Percentiles rank a stretch among this genome's conserved stretches.
Evolutionary conservation across 2,329 filamentous ascomycete species (phyloP).

Genomic region (Pezicula carpinea): DNA sequence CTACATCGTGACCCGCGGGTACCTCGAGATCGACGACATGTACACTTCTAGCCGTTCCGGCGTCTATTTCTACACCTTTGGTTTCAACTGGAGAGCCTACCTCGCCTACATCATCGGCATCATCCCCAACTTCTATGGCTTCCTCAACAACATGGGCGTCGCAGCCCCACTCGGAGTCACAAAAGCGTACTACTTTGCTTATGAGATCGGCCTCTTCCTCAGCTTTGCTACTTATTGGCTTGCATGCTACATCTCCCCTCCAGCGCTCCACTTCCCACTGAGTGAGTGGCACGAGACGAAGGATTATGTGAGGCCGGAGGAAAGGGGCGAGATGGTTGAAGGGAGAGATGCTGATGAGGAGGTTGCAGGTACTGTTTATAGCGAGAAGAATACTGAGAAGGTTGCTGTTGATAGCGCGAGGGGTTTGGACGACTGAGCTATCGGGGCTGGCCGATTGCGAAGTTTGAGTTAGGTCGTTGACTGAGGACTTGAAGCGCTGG

Average conservation of each 20-base stretch:
- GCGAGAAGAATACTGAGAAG: too few species aligned
- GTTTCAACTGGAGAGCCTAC: constrained; percentile 32
- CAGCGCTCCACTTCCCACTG: constrained; percentile 12
- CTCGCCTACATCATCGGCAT: constrained; percentile 32
- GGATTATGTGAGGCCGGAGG: constrained; percentile 30
- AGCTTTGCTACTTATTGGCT: constrained; percentile 25
- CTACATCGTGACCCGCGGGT: constrained; percentile 33
- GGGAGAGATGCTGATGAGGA: constrained; percentile 8
- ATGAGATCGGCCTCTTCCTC: constrained; percentile 48
- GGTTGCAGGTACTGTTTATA: too few species aligned
- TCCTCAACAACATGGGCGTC: constrained; percentile 37
- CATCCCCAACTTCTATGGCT: constrained; percentile 37
- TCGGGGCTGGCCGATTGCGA: too few species aligned
- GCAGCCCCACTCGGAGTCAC: constrained; percentile 28
- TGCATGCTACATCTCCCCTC: constrained; percentile 13
- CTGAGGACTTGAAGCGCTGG: too few species aligned
- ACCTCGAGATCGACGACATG: constrained; percentile 31
- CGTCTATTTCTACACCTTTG: constrained; percentile 30
- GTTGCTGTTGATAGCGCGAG: too few species aligned
- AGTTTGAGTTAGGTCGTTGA: too few species aligned
- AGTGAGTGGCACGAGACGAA: constrained; percentile 30
- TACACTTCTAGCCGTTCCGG: constrained; percentile 27
- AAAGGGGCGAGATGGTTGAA: constrained; percentile 11
- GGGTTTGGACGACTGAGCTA: too few species aligned
- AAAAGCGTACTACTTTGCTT: constrained; percentile 52